These are phyloP conservation scores for Saccharomyces paradoxus DNA, from an alignment of 805 yeast species.

Conservation along the genomic window DNA sequence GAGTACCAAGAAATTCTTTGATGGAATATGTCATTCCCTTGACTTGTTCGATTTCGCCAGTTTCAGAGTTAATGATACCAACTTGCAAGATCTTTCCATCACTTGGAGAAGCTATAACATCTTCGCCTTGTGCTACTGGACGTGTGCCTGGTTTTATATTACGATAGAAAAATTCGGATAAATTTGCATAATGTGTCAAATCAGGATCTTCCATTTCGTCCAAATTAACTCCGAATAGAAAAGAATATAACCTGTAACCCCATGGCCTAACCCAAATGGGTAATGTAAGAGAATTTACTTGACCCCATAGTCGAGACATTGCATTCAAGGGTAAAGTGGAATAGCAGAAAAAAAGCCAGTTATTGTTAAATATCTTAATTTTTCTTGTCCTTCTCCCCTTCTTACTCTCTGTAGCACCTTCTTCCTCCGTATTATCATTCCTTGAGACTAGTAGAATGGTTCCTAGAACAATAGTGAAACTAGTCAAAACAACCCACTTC, in stretches of 20 bases:
- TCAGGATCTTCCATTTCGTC: conserved; percentile 85
- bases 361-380: conserved; percentile 31
- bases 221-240: conserved; percentile 76
- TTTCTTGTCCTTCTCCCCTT: conserved; percentile 27
- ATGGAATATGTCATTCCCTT: conserved; percentile 92
- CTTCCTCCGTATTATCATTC: conserved; percentile 24
- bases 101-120: conserved; percentile 72
- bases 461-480: conserved; percentile 25
- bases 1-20: conserved; percentile 73
- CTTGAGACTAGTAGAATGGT: conserved; percentile 17
- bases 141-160: conserved; percentile 68
- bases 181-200: conserved; percentile 62
- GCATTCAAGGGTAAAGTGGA: conserved; percentile 86
- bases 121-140: conserved; percentile 57
- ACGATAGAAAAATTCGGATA: conserved; percentile 88
- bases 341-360: conserved; percentile 87
- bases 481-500: conserved; percentile 25
- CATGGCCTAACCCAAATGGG: conserved; percentile 87
- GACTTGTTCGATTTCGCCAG: conserved; percentile 91
- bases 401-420: conserved; percentile 17
- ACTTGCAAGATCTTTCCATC: conserved; percentile 86
- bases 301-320: conserved; percentile 91
- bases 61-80: conserved; percentile 57
- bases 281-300: conserved; percentile 67
- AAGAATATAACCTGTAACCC: conserved; percentile 69